These are phyloP conservation scores for Plantago ovata DNA, from an alignment of 257 asterid genomes.

Conservation along the genomic window DNA sequence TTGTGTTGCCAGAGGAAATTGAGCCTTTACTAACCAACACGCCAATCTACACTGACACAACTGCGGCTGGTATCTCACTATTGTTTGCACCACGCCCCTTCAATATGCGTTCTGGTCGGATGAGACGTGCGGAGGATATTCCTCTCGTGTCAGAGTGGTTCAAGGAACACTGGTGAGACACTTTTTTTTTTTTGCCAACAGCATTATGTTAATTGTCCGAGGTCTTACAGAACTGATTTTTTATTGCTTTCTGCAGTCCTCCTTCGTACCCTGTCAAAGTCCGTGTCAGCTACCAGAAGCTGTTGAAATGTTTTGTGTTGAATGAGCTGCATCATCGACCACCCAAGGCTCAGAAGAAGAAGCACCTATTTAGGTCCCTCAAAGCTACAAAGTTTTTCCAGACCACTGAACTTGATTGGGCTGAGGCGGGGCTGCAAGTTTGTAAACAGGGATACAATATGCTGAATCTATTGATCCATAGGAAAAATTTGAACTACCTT, in stretches of 20 bases:
- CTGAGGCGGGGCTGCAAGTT: conserved; percentile 98
- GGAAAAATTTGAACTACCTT: conserved; percentile 89
- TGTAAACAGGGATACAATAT: conserved; percentile 98
- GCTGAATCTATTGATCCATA: conserved; percentile 90
- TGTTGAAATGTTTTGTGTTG: conserved; percentile 90
- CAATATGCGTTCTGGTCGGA: conserved; percentile 98
- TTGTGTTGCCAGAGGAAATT: conserved; percentile 76
- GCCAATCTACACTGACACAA: conserved; percentile 88
- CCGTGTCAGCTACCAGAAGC: conserved; percentile 94
- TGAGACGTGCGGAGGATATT: conserved; percentile 97
- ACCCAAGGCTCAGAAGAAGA: conserved; percentile 98
- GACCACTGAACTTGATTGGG: conserved; percentile 99
- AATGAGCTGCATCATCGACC: conserved; percentile 99
- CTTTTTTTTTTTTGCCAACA: conserved; percentile 8
- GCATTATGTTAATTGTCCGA: not conserved
- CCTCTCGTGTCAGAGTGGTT: conserved; percentile 99
- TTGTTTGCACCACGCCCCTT: conserved; percentile 98
- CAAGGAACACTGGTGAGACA: conserved; percentile 91
- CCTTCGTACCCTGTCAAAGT: conserved; percentile 97
- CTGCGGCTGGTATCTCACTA: conserved; percentile 95
- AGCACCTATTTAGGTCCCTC: conserved; percentile 87
- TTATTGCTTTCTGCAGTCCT: conserved; percentile 49
- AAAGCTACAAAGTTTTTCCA: conserved; percentile 96
- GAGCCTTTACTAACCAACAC: conserved; percentile 65
- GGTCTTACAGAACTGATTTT: not conserved